phyloP scores from a whole-genome alignment of 1,284 basidiomycete genomes.

The Schizophyllum amplum region DNA sequence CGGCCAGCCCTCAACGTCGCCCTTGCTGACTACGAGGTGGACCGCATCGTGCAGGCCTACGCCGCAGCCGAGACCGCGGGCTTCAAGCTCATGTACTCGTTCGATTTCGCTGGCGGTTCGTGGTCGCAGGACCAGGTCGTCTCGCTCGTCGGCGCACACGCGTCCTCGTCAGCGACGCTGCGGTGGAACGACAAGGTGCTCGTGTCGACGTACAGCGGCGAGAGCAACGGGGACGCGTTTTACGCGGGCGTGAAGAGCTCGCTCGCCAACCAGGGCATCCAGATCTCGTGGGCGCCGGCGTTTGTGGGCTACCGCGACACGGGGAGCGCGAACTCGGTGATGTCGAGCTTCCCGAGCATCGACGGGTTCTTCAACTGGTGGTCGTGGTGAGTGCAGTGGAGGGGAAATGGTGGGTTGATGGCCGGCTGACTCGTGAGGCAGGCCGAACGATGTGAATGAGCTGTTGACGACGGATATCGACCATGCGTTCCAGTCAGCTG shows the following conservation, averaged over 20 bases:
- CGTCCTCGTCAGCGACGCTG: constrained; percentile 18
- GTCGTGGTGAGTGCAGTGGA: constrained; percentile 25
- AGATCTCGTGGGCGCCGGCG: constrained; percentile 22
- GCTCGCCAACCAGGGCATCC: constrained; percentile 19
- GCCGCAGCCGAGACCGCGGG: constrained; percentile 19
- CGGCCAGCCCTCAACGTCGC: constrained; percentile 17
- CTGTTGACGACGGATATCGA: constrained; percentile 23
- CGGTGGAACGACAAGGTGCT: constrained; percentile 21
- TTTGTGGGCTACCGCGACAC: constrained; percentile 24
- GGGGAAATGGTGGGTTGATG: too few species aligned
- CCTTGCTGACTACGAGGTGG: constrained; percentile 20
- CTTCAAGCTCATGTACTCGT: constrained; percentile 26
- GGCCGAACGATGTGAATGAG: constrained; percentile 20
- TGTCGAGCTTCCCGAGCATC: constrained; percentile 23
- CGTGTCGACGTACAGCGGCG: constrained; percentile 24
- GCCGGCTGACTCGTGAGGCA: too few species aligned
- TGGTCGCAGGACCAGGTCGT: constrained; percentile 19
- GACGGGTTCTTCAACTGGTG: constrained; percentile 31
- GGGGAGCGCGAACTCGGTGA: constrained; percentile 14
- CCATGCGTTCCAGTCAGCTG: constrained; percentile 18
- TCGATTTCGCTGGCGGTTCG: constrained; percentile 21
- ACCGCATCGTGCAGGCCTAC: constrained; percentile 21
- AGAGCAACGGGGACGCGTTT: constrained; percentile 20
- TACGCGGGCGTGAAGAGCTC: constrained; percentile 21
- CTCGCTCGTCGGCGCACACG: constrained; percentile 15